Base-by-base conservation (phyloP, 2,329 filamentous ascomycete genomes). In the Ilyonectria robusta region DNA sequence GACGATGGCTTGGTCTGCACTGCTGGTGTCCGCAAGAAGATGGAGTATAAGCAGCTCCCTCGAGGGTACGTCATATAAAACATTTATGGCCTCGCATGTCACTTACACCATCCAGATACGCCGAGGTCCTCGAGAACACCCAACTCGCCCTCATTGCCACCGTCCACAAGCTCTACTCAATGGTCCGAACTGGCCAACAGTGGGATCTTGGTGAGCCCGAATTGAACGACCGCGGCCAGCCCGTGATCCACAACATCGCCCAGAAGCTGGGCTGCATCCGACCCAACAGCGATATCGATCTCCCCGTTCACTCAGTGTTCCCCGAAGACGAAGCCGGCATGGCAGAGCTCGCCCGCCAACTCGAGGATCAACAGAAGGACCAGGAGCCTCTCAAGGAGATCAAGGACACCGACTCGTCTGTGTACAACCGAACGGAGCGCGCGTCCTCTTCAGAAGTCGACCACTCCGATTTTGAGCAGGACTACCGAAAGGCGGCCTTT, bases 41-140 rank as follows among this genome's bases (percentile, higher is more conserved):
- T 88, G n/a, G 89, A 91, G 74, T 91, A 89, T 78, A 91, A 91
- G 81, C 88, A 91, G 79, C 78, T 91, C 53, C 89, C 89, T 11
- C 81, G 86, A 82, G 89, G 89, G 85, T 90, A 84, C 65, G 85
- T 77, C 17, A 17, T 44, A 40, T 31, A 37, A 44, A 21, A 55
- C 35, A n/a, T 63, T 29, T 29, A 31, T 31, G 50, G 19, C 31
- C 17, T 48, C 58, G 53, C 26, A 37, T 26, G 17, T 67, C 46
- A 69, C 73, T 75, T 69, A 75, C 72, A 72, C 69, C 44, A 40
- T 19, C 11, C 70, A 89, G 88, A 62, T 91, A 91, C 72, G 89
- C 88, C 59, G 89, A 91, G 76, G 88, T 91, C 21, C 79, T 91
- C 40, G 89, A 91, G 72, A 89, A 90, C 79, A 90, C 88, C 1